phyloP scores from a whole-genome alignment of 2,329 filamentous ascomycete species.

The Blastomyces percursus region DNA sequence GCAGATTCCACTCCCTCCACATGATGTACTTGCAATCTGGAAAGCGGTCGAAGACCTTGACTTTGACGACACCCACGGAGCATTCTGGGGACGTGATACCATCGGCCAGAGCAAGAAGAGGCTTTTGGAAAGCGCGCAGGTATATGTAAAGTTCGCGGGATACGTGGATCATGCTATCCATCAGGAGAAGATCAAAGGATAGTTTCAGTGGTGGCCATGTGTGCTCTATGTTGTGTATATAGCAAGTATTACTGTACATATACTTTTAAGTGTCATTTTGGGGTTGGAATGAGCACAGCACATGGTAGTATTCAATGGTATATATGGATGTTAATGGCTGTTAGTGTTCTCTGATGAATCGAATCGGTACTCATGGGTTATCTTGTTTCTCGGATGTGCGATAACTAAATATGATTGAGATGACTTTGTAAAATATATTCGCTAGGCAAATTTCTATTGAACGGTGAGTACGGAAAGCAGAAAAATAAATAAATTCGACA shows the following conservation, averaged over 20 bases:
- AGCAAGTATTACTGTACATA: not conserved
- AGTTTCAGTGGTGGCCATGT: not conserved
- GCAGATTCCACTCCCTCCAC: conserved; percentile 55
- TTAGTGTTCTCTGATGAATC: not conserved
- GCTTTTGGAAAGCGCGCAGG: conserved; percentile 65
- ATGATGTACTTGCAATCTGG: conserved; percentile 60
- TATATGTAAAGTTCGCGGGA: conserved; percentile 46
- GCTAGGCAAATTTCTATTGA: not conserved
- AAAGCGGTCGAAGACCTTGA: conserved; percentile 48
- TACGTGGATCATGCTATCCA: conserved; percentile 25
- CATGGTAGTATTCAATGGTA: not conserved
- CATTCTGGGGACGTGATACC: conserved; percentile 55
- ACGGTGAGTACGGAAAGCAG: not conserved
- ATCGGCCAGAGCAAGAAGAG: conserved; percentile 49
- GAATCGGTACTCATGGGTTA: not conserved
- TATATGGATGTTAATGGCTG: not conserved
- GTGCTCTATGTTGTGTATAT: not conserved
- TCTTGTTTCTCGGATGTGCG: not conserved
- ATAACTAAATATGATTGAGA: not conserved
- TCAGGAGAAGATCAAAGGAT: conserved; percentile 13
- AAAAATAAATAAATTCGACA: not conserved
- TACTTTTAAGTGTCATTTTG: not conserved
- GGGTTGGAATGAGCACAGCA: not conserved
- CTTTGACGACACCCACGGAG: conserved; percentile 57
- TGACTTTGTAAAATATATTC: not conserved